Evolutionary conservation across 1,139 yeast genomes (phyloP).

Genomic region (Magnusiomyces starmeri): DNA sequence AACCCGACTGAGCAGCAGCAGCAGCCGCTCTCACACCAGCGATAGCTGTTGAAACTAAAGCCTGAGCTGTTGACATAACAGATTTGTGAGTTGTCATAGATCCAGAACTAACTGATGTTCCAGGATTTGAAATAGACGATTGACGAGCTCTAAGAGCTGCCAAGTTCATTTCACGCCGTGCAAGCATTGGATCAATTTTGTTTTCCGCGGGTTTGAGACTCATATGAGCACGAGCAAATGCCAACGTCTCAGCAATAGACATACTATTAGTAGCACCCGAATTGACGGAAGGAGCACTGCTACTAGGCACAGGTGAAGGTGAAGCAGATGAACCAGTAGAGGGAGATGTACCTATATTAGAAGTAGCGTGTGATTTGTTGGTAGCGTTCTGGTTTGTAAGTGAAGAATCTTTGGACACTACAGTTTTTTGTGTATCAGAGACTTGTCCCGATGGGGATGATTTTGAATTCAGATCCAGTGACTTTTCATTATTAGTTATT

Average conservation of each 20-base stretch:
- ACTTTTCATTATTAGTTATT: too few relatives aligned
- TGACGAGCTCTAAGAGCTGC: slow-evolving; percentile 12
- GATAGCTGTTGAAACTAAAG: not conserved
- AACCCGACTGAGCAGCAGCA: slow-evolving; percentile 3
- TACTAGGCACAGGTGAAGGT: not conserved
- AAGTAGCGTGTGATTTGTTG: not conserved
- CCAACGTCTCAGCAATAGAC: slow-evolving; percentile 61
- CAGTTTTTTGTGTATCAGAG: too few relatives aligned
- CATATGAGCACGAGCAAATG: slow-evolving; percentile 44
- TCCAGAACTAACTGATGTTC: slow-evolving; percentile 17
- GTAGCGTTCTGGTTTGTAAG: not conserved
- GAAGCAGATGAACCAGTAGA: not conserved
- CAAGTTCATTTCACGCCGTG: slow-evolving; percentile 16
- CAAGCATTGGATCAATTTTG: slow-evolving; percentile 27
- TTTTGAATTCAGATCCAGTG: too few relatives aligned
- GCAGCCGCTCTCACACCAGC: not conserved
- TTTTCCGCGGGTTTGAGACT: slow-evolving; percentile 19
- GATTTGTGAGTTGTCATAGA: too few relatives aligned
- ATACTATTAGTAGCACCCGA: slow-evolving; percentile 23
- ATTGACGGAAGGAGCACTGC: not conserved
- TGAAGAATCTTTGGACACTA: too few relatives aligned
- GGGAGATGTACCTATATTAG: not conserved
- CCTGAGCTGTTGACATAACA: not conserved
- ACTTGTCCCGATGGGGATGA: too few relatives aligned
- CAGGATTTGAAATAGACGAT: slow-evolving; percentile 21